Conservation (phyloP, 176 grass and related monocot species). For the sorghum (Sorghum bicolor) region Sorghum_bicolor_NCBIv3 NC_012871.2:76593001-76593500, state of each 20-base stretch:
- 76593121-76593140: neutral
- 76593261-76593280: neutral
- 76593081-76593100: neutral
- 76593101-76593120: neutral
- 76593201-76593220: neutral
- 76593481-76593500: neutral
- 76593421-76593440: slow-evolving; percentile 6
- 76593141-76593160: neutral
- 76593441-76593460: neutral
- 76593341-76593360: neutral
- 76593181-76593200: neutral
- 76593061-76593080: neutral
- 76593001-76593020: neutral
- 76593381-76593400: neutral
- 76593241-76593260: neutral
- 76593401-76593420: neutral
- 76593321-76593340: neutral
- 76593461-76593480: neutral
- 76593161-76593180: neutral
- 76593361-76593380: slow-evolving; percentile 5
- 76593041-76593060: neutral
- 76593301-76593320: slow-evolving; percentile 4
- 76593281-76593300: neutral
- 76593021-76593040: neutral
- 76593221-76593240: neutral